These are phyloP conservation scores for Pueraria montana DNA, from an alignment of 306 rosid genomes.

Conservation along the genomic window DNA sequence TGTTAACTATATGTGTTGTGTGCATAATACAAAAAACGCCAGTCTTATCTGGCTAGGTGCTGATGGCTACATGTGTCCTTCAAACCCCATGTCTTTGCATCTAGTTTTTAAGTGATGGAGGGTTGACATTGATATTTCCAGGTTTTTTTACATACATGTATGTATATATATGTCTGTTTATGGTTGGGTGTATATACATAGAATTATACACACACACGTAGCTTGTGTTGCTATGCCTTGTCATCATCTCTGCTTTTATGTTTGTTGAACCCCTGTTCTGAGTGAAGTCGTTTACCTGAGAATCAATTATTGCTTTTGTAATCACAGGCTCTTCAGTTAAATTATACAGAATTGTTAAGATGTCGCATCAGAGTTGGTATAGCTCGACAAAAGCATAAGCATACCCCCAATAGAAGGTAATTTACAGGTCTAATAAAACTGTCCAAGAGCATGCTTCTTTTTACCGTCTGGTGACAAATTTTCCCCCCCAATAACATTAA, in stretches of 20 bases:
- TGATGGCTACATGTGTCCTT: too few species aligned
- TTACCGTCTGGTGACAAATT: neutral
- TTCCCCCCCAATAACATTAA: neutral
- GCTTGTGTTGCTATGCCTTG: neutral
- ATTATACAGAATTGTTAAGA: constrained; percentile 42
- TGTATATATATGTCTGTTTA: too few species aligned
- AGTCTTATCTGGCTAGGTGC: too few species aligned
- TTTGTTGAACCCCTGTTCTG: neutral
- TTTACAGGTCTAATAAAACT: neutral
- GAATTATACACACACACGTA: too few species aligned
- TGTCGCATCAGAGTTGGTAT: constrained; percentile 30
- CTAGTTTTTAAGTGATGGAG: too few species aligned
- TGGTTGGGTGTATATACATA: too few species aligned
- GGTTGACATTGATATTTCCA: too few species aligned
- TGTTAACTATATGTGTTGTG: too few species aligned
- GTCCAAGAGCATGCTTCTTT: neutral
- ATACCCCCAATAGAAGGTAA: constrained; percentile 53
- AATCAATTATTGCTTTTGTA: constrained; percentile 29
- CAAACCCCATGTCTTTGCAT: too few species aligned
- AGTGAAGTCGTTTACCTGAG: constrained; percentile 11
- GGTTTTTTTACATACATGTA: too few species aligned
- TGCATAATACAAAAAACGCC: too few species aligned
- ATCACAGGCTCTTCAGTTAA: constrained; percentile 52
- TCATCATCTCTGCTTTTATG: neutral
- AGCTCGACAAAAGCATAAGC: constrained; percentile 40